These are phyloP conservation scores for Apiosordaria backusii DNA, from an alignment of 495 filamentous ascomycete species.

Conservation along the genomic window DNA sequence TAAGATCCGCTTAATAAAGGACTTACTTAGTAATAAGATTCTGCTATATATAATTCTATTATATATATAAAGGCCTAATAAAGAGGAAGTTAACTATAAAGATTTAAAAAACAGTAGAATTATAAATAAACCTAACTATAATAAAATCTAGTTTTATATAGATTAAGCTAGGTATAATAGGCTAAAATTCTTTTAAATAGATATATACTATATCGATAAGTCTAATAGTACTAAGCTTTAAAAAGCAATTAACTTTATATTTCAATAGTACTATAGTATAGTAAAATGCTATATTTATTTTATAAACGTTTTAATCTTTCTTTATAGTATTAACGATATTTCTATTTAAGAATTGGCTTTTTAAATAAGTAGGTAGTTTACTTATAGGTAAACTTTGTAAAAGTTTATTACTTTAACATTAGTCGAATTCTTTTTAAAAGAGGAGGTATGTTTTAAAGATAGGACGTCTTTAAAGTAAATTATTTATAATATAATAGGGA, in stretches of 20 bases:
- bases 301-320: slow-evolving; percentile 4
- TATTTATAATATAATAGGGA: not conserved
- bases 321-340: not conserved
- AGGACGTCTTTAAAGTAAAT: slow-evolving; percentile 5
- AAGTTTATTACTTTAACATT: not conserved
- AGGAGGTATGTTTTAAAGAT: not conserved
- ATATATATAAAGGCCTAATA: slow-evolving; percentile 28
- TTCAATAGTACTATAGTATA: slow-evolving; percentile 32
- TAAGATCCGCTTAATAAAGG: not conserved
- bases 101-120: not conserved
- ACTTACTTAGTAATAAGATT: not conserved
- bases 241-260: slow-evolving; percentile 48
- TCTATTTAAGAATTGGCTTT: slow-evolving; percentile 4
- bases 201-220: slow-evolving; percentile 44
- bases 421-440: slow-evolving; percentile 1
- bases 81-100: slow-evolving; percentile 31
- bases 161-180: slow-evolving; percentile 22
- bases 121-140: not conserved
- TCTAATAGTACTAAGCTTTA: slow-evolving; percentile 35
- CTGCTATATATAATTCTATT: slow-evolving; percentile 39
- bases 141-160: slow-evolving; percentile 31
- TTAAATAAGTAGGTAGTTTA: slow-evolving; percentile 4
- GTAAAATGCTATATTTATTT: slow-evolving; percentile 32
- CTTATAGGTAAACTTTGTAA: not conserved
- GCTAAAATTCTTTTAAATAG: slow-evolving; percentile 36